Base-by-base conservation (phyloP, 371 early-diverging fungal genomes). In the Circinella umbellata region DNA sequence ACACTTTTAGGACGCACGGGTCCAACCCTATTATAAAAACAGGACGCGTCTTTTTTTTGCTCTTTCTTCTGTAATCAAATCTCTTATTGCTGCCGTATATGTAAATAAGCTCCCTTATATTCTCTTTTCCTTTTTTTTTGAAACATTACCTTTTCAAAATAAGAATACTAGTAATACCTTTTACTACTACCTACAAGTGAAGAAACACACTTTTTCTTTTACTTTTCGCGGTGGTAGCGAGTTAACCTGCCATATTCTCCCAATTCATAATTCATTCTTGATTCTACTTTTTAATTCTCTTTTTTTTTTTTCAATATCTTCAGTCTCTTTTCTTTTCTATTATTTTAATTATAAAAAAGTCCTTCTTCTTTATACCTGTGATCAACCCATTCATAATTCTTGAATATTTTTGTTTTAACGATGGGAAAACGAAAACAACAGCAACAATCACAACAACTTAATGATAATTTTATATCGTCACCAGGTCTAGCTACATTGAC, bases 221-320 rank as follows among this genome's bases (percentile, higher is more conserved):
- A 15, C 37, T 36, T 39, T 63, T 63, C 47, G 63, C 47, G 63
- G 63, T 63, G 63, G 63, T 63, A 63, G 63, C 63, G 63, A 63
- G 63, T 63, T 63, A 63, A 20, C 63, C 63, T 63, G 63, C 63
- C 63, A 63, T 42, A 63, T 20, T 63, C 13, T n/a, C n/a, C 14
- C 1, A 13, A 13, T 51, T n/a, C 51, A 5, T 51, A 8, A 13
- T 51, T 51, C 51, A 51, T 0, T 27, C 42, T 42, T 42, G 42
- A 42, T 9, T 9, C 11, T 11, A 9, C 11, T 0, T 42, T 42
- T 11, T 42, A 3, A 42, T 42, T 42, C 6, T 11, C 42, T 42
- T 9, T 9, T 42, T 6, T 51, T 15, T 51, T 14, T 51, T 15
- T 14, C 18, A n/a, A n/a, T n/a, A n/a, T n/a, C n/a, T n/a, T n/a